Evolutionary conservation across 208 protist species (phyloP).

Genomic region (Blastocrithidia nonstop): DNA sequence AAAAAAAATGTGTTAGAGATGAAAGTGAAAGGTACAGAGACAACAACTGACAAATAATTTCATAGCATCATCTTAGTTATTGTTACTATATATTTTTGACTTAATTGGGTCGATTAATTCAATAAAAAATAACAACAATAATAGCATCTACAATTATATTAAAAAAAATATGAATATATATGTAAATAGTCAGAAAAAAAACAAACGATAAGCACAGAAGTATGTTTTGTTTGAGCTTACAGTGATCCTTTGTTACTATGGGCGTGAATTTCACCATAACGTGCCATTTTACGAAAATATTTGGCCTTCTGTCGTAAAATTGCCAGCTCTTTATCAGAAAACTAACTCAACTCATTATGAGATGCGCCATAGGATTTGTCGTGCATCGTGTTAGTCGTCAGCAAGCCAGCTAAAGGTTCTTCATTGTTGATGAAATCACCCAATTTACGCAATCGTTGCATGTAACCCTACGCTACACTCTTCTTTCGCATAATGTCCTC

Average conservation of each 20-base stretch:
- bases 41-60: too few relatives aligned
- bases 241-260: conserved; percentile 23
- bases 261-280: too few relatives aligned
- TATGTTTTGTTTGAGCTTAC: conserved; percentile 58
- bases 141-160: background rate
- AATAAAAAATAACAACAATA: conserved; percentile 1
- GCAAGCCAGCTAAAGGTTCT: conserved; percentile 27
- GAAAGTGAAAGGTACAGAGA: too few relatives aligned
- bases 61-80: too few relatives aligned
- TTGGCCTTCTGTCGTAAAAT: conserved; percentile 69
- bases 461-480: conserved; percentile 27
- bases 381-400: conserved; percentile 11
- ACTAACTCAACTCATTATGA: conserved; percentile 17
- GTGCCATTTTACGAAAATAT: conserved; percentile 79
- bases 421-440: conserved; percentile 34
- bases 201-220: background rate
- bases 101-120: too few relatives aligned
- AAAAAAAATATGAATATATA: background rate
- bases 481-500: conserved; percentile 16
- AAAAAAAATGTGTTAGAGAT: too few relatives aligned
- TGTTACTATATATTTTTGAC: too few relatives aligned
- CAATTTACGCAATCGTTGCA: conserved; percentile 33
- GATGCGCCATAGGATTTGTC: background rate
- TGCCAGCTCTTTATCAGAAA: conserved; percentile 46
- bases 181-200: background rate